Evolutionary conservation across 2,329 filamentous ascomycete genomes (phyloP), one percentile per base, ranked within the genome.

Genomic region (Parastagonospora nodorum): DNA sequence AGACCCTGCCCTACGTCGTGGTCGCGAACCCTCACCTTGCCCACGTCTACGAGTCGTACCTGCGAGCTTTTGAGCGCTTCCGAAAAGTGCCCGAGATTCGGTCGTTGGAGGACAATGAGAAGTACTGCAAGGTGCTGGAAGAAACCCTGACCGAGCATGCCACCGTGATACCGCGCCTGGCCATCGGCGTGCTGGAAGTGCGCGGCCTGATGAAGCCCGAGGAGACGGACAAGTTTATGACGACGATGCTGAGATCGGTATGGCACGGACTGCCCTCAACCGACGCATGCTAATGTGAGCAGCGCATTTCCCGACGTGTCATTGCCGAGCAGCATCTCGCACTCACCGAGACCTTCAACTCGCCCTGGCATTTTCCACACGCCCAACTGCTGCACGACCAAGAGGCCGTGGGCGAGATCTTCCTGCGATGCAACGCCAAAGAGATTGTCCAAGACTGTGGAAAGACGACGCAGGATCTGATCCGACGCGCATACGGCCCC

Each of bases 311-410:
- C 38, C 87, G 94, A 52, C 86, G 95, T 55, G 94, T 97, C 60
- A 99, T 99, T 68, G 94, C 94, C 30, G 94, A 99, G 75, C 94
- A 99, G 68, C 94, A 99, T 69, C 85, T 99, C 32, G 92, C 94
- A 8, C 82, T 99, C 14, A 96, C 92, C 4, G 92, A 97, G 62
- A 97, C 92, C 1, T 97, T 92, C 78, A 88, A 94, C 72, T 89
- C 90, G 0, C 88, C 90, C 2, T 92, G 90, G 85, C 92, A 96
- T 78, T 93, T 92, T 50, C 89, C 91, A 0, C 85, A 91, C 55
- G 86, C 89, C 2, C 88, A 88, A 50, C 73, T 75, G 59, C 82
- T 84, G 32, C 75, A 78, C 9, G 81, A 85, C 45, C 78, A 89
- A 42, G 93, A 97, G 57, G 96, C 95, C 66, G 91, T 99, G 12